These are phyloP conservation scores for Groenewaldozyma tartarivorans DNA, from an alignment of 805 yeast species.

Conservation along the genomic window DNA sequence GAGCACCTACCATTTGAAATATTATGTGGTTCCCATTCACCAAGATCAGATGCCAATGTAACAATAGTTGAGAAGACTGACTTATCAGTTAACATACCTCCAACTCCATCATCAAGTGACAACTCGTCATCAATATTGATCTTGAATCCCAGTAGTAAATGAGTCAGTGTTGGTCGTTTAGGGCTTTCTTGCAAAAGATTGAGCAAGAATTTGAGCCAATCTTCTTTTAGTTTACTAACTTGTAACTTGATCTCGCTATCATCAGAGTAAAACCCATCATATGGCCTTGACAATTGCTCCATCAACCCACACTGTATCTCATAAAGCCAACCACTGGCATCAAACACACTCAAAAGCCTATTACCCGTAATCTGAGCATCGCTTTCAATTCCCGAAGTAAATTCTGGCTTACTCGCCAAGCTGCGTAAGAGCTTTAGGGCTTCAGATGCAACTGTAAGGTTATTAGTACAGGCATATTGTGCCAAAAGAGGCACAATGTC, in stretches of 20 bases:
- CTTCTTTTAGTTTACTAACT: slow-evolving; percentile 36
- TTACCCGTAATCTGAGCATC: slow-evolving; percentile 36
- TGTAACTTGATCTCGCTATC: slow-evolving; percentile 6
- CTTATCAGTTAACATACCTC: slow-evolving; percentile 44
- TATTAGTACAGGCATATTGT: slow-evolving; percentile 55
- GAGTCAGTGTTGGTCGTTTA: slow-evolving; percentile 46
- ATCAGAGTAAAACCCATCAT: slow-evolving; percentile 6
- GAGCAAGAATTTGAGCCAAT: slow-evolving; percentile 49
- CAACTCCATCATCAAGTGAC: slow-evolving; percentile 34
- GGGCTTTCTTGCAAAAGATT: slow-evolving; percentile 31
- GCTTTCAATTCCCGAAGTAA: slow-evolving; percentile 25
- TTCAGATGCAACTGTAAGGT: slow-evolving; percentile 39
- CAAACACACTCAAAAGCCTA: slow-evolving; percentile 59
- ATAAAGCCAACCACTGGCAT: slow-evolving; percentile 68
- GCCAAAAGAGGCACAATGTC: slow-evolving; percentile 67
- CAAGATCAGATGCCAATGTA: slow-evolving; percentile 21
- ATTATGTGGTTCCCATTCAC: slow-evolving; percentile 18
- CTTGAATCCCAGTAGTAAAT: slow-evolving; percentile 70
- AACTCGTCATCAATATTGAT: slow-evolving; percentile 40
- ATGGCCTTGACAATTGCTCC: slow-evolving; percentile 45
- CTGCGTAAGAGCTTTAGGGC: slow-evolving; percentile 45
- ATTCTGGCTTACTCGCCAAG: slow-evolving; percentile 41
- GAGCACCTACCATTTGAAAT: slow-evolving; percentile 48
- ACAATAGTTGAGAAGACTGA: slow-evolving; percentile 52
- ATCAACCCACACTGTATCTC: slow-evolving; percentile 67